Base-by-base conservation (phyloP, 257 asterid genomes). In the Solanum bulbocastanum region DNA sequence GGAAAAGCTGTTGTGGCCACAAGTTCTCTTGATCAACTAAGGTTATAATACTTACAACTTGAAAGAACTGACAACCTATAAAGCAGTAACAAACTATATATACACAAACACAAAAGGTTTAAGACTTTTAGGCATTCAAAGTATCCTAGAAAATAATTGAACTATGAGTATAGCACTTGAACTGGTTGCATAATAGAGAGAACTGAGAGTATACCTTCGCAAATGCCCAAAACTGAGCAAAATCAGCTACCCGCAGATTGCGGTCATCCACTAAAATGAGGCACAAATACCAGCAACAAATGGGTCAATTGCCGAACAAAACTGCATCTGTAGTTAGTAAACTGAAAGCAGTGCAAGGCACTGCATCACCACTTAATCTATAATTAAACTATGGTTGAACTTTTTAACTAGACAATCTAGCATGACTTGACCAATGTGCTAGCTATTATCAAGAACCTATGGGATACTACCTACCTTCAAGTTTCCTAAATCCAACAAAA, bases 171-270 rank as follows among this genome's bases (percentile, higher is more conserved):
- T 87, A 84, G 90, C 91, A 90, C 90, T 87, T 87, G 86, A 89
- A 91, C 87, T 90, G 92, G 92, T 93, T 94, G 87, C 91, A 90
- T 88, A 87, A 87, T 89, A 89, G 83, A 95, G 92, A 92, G 96
- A 92, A 91, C 89, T 85, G 94, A 94, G 96, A 89, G 90, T 94
- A 95, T 97, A 97, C 99, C 99, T 97, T 97, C 89, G 98, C 99
- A 91, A 95, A 94, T 97, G 99, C 99, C 99, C 99, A 97, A 97
- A 97, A 97, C 91, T 96, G 99, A 96, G 98, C 97, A 97, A 96
- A 97, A 94, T 97, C 99, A 95, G 98, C 99, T 92, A 97, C 98
- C 99, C 99, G 99, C 99, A 97, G 99, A 96, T 97, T 97, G 99
- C 99, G 99, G 99, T 97, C 99, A 97, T 97, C 99, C 99, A 97